phyloP scores from a whole-genome alignment of 768 basidiomycete genomes.

The Piloderma croceum region DNA sequence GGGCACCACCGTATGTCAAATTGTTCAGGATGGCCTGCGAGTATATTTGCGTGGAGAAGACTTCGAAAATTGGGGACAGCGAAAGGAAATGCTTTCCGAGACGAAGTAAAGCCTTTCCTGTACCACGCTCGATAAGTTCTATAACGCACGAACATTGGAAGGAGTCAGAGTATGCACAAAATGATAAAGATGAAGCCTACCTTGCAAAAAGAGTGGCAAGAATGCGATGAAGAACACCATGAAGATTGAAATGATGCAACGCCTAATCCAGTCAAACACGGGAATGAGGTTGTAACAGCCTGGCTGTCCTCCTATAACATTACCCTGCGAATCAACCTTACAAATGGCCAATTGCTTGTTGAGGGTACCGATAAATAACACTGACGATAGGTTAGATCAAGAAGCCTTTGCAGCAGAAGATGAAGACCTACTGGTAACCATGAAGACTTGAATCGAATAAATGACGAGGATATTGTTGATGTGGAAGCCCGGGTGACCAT shows the following conservation, averaged over 20 bases:
- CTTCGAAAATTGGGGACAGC: slow-evolving; percentile 94
- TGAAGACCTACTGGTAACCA: slow-evolving; percentile 74
- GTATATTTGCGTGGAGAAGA: slow-evolving; percentile 98
- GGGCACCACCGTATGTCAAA: slow-evolving; percentile 94
- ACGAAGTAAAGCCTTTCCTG: slow-evolving; percentile 89
- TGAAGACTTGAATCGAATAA: slow-evolving; percentile 95
- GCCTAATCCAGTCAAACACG: slow-evolving; percentile 97
- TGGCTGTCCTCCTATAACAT: slow-evolving; percentile 76
- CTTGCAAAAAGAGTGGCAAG: slow-evolving; percentile 93
- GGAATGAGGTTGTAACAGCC: slow-evolving; percentile 96
- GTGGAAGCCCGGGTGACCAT: slow-evolving; percentile 98
- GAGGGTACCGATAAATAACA: slow-evolving; percentile 92
- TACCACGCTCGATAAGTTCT: slow-evolving; percentile 96
- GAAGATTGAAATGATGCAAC: slow-evolving; percentile 96
- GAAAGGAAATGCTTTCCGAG: slow-evolving; percentile 96
- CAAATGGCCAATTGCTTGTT: slow-evolving; percentile 92
- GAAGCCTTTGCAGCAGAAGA: slow-evolving; percentile 2
- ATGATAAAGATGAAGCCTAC: slow-evolving; percentile 38
- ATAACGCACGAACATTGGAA: slow-evolving; percentile 5
- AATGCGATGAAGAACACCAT: slow-evolving; percentile 98
- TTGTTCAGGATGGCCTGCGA: slow-evolving; percentile 96
- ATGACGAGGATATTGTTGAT: slow-evolving; percentile 99
- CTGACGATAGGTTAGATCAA: slow-evolving; percentile 32
- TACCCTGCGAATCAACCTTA: slow-evolving; percentile 72
- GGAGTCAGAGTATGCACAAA: neutral